Percentiles rank a stretch among this genome's conserved stretches.
phyloP scores from a whole-genome alignment of 2,329 filamentous ascomycete genomes.

The Paracamarosporium sp. region DNA sequence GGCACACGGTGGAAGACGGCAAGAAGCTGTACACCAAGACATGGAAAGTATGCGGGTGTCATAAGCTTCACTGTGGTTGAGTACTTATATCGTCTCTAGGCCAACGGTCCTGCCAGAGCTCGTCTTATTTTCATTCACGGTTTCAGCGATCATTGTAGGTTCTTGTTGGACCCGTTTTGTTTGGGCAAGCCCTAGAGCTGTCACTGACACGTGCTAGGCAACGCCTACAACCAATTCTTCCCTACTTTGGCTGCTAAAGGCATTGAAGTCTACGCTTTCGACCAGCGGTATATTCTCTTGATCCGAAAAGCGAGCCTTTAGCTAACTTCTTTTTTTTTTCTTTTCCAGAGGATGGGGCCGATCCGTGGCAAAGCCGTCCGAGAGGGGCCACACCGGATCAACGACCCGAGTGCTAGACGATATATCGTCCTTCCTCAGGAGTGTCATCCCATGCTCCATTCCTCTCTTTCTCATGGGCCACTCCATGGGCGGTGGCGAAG shows the following conservation, averaged over 20 bases:
- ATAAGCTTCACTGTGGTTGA: neutral
- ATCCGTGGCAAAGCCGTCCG: constrained; percentile 65
- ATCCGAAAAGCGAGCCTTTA: neutral
- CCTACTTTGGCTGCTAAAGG: constrained; percentile 70
- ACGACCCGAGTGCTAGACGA: constrained; percentile 77
- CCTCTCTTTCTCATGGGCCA: constrained; percentile 89
- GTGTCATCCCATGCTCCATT: constrained; percentile 58
- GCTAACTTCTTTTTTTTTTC: constrained; percentile 21
- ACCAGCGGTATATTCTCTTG: constrained; percentile 66
- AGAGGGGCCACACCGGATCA: constrained; percentile 76
- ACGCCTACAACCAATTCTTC: constrained; percentile 79
- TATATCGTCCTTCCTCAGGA: constrained; percentile 75
- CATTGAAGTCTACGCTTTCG: constrained; percentile 79
- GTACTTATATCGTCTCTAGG: constrained; percentile 49
- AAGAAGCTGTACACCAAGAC: constrained; percentile 66
- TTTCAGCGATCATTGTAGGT: constrained; percentile 78
- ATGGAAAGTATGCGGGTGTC: constrained; percentile 57
- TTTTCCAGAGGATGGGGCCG: constrained; percentile 78
- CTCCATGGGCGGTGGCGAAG: constrained; percentile 87
- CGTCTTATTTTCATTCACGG: constrained; percentile 86
- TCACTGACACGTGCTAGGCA: constrained; percentile 54
- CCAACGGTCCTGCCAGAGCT: constrained; percentile 65
- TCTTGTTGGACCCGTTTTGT: neutral
- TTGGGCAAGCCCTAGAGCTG: neutral
- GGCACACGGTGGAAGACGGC: constrained; percentile 59